Conservation (phyloP, 2,329 filamentous ascomycete genomes). For the Sodiomyces alkalinus region DNA sequence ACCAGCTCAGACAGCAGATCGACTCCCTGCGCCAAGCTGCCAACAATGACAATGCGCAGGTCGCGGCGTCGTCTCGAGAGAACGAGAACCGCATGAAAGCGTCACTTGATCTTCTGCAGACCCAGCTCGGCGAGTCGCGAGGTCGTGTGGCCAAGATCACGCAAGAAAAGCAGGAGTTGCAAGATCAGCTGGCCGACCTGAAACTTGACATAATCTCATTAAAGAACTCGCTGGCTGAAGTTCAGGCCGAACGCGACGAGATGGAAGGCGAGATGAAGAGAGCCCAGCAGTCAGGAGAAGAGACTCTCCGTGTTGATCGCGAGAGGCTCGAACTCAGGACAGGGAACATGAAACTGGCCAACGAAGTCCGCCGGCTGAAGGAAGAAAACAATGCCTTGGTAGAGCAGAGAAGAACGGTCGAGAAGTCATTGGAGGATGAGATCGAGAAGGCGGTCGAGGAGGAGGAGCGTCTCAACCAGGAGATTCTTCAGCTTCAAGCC, state of each 20-base stretch:
- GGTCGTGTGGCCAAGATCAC: constrained; percentile 38
- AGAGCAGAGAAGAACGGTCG: constrained; percentile 42
- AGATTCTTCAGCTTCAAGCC: constrained; percentile 36
- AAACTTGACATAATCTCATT: constrained; percentile 46
- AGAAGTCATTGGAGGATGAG: constrained; percentile 50
- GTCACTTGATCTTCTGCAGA: constrained; percentile 35
- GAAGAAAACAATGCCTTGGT: constrained; percentile 45
- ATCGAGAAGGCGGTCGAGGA: constrained; percentile 51
- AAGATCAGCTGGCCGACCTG: constrained; percentile 45
- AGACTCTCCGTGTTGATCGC: constrained; percentile 47
- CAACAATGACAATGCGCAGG: constrained; percentile 4
- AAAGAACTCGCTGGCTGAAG: constrained; percentile 38
- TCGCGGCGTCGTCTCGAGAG: constrained; percentile 5
- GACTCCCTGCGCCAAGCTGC: constrained; percentile 13
- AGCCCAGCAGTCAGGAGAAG: constrained; percentile 37
- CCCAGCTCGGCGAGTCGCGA: constrained; percentile 42
- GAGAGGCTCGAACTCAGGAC: constrained; percentile 55
- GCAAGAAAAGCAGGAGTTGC: constrained; percentile 46
- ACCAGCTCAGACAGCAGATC: constrained; percentile 28
- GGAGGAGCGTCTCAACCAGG: constrained; percentile 43
- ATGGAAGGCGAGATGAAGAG: constrained; percentile 44
- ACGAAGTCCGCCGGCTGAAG: constrained; percentile 47
- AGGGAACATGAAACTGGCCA: constrained; percentile 51
- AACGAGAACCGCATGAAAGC: constrained; percentile 12
- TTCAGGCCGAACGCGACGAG: constrained; percentile 51